These are phyloP conservation scores for Esteya vermicola DNA, from an alignment of 2,329 filamentous ascomycete genomes.

Conservation along the genomic window DNA sequence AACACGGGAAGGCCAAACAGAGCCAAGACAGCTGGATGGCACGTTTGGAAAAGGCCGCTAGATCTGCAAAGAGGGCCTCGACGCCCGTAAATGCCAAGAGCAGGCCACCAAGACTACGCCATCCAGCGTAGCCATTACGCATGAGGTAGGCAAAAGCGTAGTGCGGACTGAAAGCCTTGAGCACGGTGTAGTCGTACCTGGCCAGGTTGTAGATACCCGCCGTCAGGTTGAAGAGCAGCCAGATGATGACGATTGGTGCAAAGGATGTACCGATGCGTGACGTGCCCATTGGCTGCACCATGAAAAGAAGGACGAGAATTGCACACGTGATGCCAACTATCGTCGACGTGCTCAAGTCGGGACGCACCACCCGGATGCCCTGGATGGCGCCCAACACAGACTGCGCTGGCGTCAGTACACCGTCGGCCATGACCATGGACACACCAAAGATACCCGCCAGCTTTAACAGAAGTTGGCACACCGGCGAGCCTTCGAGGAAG, in stretches of 20 bases:
- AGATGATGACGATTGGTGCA: slow-evolving; percentile 53
- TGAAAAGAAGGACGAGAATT: slow-evolving; percentile 49
- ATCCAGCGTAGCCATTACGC: slow-evolving; percentile 43
- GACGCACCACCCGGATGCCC: slow-evolving; percentile 42
- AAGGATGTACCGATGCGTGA: slow-evolving; percentile 44
- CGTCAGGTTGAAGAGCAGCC: slow-evolving; percentile 48
- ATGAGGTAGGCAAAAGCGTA: slow-evolving; percentile 48
- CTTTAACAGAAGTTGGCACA: slow-evolving; percentile 40
- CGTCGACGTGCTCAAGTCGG: slow-evolving; percentile 37
- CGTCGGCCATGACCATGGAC: slow-evolving; percentile 49
- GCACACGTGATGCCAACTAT: slow-evolving; percentile 51
- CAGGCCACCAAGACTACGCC: slow-evolving; percentile 55
- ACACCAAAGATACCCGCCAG: slow-evolving; percentile 51
- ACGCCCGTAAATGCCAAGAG: slow-evolving; percentile 63
- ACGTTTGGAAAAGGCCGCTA: slow-evolving; percentile 57
- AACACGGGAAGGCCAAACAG: slow-evolving; percentile 51
- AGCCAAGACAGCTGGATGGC: slow-evolving; percentile 66
- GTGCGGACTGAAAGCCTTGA: slow-evolving; percentile 42
- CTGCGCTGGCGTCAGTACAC: slow-evolving; percentile 54
- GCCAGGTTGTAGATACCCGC: slow-evolving; percentile 51
- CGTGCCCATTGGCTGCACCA: slow-evolving; percentile 51
- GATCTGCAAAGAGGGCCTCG: slow-evolving; percentile 66
- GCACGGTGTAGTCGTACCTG: slow-evolving; percentile 35
- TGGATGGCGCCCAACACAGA: slow-evolving; percentile 57
- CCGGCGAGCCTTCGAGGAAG: slow-evolving; percentile 40